Evolutionary conservation across 768 basidiomycete species (phyloP).

Genomic region (Kwoniella dendrophila): DNA sequence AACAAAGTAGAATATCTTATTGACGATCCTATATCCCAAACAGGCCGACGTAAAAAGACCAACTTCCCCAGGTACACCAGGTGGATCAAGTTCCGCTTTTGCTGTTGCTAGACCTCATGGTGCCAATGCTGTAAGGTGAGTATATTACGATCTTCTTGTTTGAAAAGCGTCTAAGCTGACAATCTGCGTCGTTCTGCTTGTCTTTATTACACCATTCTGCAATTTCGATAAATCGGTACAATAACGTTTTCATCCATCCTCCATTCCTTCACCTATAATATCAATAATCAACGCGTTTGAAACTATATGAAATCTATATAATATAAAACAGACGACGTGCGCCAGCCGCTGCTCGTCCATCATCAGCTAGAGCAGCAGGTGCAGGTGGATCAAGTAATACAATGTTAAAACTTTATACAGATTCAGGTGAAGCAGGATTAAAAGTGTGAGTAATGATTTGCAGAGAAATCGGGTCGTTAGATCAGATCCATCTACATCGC

Average conservation of each 20-base stretch:
- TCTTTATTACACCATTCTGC: too few species aligned
- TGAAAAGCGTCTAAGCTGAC: neutral
- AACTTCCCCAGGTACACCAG: constrained; percentile 45
- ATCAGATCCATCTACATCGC: neutral
- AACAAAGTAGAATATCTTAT: neutral
- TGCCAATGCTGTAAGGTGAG: constrained; percentile 55
- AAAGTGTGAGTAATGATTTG: constrained; percentile 80
- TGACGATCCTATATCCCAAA: neutral
- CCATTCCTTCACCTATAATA: neutral
- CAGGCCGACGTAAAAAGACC: constrained; percentile 51
- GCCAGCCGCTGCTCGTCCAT: constrained; percentile 65
- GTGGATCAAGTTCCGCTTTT: constrained; percentile 39
- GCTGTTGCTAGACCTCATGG: constrained; percentile 53
- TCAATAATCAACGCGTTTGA: neutral
- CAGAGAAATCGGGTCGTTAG: too few species aligned
- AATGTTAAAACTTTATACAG: constrained; percentile 96
- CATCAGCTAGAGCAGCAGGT: constrained; percentile 85
- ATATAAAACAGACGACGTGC: constrained; percentile 49
- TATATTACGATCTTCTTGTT: neutral
- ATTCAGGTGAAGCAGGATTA: constrained; percentile 91
- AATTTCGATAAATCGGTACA: too few species aligned
- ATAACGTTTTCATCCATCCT: neutral
- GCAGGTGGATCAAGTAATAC: constrained; percentile 96
- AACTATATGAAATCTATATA: neutral
- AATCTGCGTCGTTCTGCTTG: neutral